These are phyloP conservation scores for Brassica hybrid DNA, from an alignment of 441 rosid genomes.

Conservation along the genomic window DNA sequence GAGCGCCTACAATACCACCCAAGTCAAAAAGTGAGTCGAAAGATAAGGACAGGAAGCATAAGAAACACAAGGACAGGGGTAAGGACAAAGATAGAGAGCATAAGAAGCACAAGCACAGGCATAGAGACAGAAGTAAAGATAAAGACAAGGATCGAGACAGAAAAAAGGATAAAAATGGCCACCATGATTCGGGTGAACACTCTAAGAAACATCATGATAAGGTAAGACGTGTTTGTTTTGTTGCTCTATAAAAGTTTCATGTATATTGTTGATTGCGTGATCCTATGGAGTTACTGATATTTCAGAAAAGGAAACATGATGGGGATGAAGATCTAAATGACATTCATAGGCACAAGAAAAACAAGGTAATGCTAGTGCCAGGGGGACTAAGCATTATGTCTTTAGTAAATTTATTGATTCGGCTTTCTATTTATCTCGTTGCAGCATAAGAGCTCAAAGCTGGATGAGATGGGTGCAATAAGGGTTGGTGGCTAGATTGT, in stretches of 20 bases:
- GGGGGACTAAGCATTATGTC: not conserved
- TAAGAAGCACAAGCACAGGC: conserved; percentile 47
- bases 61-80: conserved; percentile 57
- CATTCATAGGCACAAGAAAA: conserved; percentile 84
- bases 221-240: conserved; percentile 52
- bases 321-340: conserved; percentile 93
- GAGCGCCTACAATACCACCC: conserved; percentile 51
- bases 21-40: conserved; percentile 58
- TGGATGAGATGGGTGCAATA: conserved; percentile 87
- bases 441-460: conserved; percentile 92
- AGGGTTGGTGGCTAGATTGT: conserved; percentile 83
- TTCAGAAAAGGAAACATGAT: conserved; percentile 95
- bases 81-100: conserved; percentile 50
- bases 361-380: conserved; percentile 67
- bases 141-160: conserved; percentile 61
- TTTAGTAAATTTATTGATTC: conserved; percentile 21
- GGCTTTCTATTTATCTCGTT: conserved; percentile 13
- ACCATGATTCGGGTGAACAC: conserved; percentile 78
- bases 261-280: not conserved
- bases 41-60: conserved; percentile 66
- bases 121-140: conserved; percentile 50
- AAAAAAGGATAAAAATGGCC: conserved; percentile 80
- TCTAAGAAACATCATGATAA: conserved; percentile 83
- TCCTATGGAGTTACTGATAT: conserved; percentile 31
- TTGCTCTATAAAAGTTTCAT: conserved; percentile 11